Evolutionary conservation across 1,139 yeast species (phyloP).

Genomic region (Sugiyamaella sp.): DNA sequence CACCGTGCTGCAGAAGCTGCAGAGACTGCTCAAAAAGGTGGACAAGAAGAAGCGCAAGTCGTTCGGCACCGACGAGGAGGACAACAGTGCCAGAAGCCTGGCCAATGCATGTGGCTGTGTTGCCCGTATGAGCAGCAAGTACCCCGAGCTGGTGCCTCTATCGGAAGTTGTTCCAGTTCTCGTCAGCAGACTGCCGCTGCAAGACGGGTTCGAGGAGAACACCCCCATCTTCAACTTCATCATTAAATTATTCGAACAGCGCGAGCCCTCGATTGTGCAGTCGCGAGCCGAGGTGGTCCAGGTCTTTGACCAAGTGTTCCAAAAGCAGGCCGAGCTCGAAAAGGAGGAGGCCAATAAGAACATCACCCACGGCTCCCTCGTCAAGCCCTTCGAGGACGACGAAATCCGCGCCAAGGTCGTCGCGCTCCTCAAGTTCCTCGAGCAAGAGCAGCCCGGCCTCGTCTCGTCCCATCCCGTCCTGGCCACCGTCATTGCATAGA

Average conservation of each 20-base stretch:
- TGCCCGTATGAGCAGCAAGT: conserved; percentile 82
- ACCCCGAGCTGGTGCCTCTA: conserved; percentile 74
- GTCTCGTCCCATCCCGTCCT: conserved; percentile 31
- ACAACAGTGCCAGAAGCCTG: conserved; percentile 77
- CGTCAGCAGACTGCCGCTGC: conserved; percentile 78
- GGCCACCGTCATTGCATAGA: conserved; percentile 25
- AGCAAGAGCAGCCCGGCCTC: conserved; percentile 59
- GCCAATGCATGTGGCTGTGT: conserved; percentile 99
- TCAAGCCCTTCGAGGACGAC: conserved; percentile 72
- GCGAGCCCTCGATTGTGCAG: conserved; percentile 57
- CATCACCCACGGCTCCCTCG: conserved; percentile 52
- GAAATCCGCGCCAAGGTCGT: conserved; percentile 67
- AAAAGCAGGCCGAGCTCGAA: conserved; percentile 69
- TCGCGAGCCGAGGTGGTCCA: conserved; percentile 68
- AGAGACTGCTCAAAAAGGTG: conserved; percentile 76
- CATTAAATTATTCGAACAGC: conserved; percentile 66
- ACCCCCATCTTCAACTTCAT: conserved; percentile 84
- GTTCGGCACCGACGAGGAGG: conserved; percentile 66
- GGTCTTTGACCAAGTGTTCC: conserved; percentile 69
- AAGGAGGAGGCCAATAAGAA: conserved; percentile 67
- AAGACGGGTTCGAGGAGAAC: conserved; percentile 90
- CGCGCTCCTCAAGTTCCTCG: conserved; percentile 73
- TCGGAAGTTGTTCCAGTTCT: conserved; percentile 78
- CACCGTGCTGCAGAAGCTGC: conserved; percentile 71
- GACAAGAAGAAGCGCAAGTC: conserved; percentile 55